Base-by-base conservation (phyloP, 768 basidiomycete species). In the Cystobasidium ongulense region DNA sequence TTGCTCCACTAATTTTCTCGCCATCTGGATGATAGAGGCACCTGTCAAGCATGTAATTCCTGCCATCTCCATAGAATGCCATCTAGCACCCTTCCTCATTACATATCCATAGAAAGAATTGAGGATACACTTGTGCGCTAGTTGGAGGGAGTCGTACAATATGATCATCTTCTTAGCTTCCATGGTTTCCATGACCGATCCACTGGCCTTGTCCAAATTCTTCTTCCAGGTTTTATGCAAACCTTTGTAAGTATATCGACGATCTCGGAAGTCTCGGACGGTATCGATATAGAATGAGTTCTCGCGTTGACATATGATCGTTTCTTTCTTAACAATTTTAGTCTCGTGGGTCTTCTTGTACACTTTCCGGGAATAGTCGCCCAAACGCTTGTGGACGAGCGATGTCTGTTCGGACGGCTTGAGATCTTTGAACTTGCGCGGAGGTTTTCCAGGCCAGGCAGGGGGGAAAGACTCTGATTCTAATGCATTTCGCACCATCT, bases 21-120 rank as follows among this genome's bases (percentile, higher is more conserved):
- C 95, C 92, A 99, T 94, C 81, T 99, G 95, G 77, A 99, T 98
- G 83, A 99, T 98, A 5, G 87, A 91, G 23, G 96, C 93, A 46
- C 96, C 96, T 0, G 96, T 98, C 65, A 98, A 84, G 82, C 96
- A 99, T 13, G 96, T 98, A 75, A 99, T 97, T 7, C 96, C 96
- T 0, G 96, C 96, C 96, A 99, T 99, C 84, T 99, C 96, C 96
- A 99, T 97, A 33, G 95, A 98, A 81, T 97, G 94, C 96, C 96
- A 99, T 35, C 96, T 85, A 21, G 96, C 96, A 65, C 96, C 96
- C 80, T 99, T 98, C 46, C 96, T 88, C 96, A 98, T 98, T 80
- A 99, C 95, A 78, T 99, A 99, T 39, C 96, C 96, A 80, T 99
- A 99, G 85, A 99, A 99, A 1, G 96, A 98, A 84, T 99, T 99